Evolutionary conservation across 306 rosid genomes (phyloP), one percentile per base, ranked within the genome.

Genomic region (Mimosa pudica): DNA sequence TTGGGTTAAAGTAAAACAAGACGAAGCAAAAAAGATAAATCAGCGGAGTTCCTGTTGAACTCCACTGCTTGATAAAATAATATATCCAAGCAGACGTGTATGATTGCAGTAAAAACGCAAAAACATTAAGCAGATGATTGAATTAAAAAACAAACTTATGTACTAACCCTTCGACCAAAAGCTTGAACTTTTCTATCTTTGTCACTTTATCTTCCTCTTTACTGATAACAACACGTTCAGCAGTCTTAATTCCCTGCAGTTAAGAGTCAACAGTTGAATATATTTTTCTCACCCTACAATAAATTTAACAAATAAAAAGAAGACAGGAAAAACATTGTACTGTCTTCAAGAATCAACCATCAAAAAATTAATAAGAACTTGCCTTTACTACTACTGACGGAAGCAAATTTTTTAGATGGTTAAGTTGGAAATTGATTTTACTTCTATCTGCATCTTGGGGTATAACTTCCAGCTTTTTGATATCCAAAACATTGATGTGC

Each of bases 111-210:
- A 75, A 73, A 58, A 77, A 73, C 77, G 80, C 64, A 74, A 38
- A 30, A 36, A 58, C 52, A 47, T 36, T 10, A 61, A 67, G 16
- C 10, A 6, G 81, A 70, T 51, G 9, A 32, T 18, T 18, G 47
- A 73, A 35, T 55, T 7, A 55, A 10, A 10, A 75, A 35, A 14
- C 35, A 70, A 82, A 71, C 17, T 24, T 57, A 79, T 70, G 86
- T 82, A 91, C 97, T 89, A 70, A 94, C 98, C 98, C 97, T 86
- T 94, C 97, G 12, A 91, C 97, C 86, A 89, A 82, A 81, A 94
- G 83, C 30, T 84, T 79, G 84, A 85, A 92, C 83, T 84, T 90
- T 32, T 83, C 82, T 51, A 4, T 81, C 76, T 82, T 78, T 4
- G 63, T 77, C 14, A 5, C 74, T 84, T 88, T 87, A 75, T 82